Conservation (phyloP, 2,329 filamentous ascomycete species). For the Ophiostoma australiae region DNA sequence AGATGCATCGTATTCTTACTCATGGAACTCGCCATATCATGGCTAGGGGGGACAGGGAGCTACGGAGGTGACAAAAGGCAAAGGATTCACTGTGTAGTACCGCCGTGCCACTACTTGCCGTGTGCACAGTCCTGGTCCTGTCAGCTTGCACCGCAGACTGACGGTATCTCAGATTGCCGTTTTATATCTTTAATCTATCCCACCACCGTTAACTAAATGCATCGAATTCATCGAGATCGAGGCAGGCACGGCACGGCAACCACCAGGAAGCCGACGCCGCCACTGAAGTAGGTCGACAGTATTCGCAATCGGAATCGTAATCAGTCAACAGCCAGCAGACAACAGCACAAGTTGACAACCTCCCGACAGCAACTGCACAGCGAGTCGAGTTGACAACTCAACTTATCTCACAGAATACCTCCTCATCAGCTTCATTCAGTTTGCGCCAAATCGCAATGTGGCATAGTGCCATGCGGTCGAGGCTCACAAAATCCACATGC, state of each 20-base stretch:
- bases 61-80: not conserved
- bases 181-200: not conserved
- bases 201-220: no score
- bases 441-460: not conserved
- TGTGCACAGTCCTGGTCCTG: not conserved
- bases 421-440: not conserved
- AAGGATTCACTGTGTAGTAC: not conserved
- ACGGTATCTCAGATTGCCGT: not conserved
- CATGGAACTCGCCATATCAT: not conserved
- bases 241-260: not conserved
- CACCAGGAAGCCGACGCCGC: no score
- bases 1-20: not conserved
- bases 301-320: not conserved
- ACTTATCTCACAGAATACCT: not conserved
- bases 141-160: not conserved
- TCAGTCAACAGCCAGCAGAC: not conserved
- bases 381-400: not conserved
- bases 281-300: not conserved
- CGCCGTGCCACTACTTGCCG: not conserved
- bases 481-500: not conserved
- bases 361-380: not conserved
- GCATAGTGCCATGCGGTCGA: conserved; percentile 9
- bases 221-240: not conserved
- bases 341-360: not conserved
- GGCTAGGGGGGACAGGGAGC: not conserved